These are phyloP conservation scores for Prunus davidiana DNA, from an alignment of 306 rosid genomes.

Conservation along the genomic window DNA sequence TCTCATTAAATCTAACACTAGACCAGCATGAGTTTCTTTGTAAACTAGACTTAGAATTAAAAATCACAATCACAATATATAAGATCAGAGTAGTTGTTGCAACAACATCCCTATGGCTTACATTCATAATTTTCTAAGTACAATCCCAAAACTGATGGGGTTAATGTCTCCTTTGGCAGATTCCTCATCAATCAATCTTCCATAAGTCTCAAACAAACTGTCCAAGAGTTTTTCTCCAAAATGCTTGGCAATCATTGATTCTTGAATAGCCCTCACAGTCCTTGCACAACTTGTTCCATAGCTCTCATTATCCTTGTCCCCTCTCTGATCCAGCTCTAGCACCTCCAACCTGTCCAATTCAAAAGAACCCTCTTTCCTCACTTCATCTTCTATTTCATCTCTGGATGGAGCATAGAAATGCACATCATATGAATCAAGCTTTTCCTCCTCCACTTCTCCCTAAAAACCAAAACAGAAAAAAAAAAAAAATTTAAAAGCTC, in stretches of 20 bases:
- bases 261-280: conserved; percentile 86
- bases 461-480: not conserved
- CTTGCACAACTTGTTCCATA: conserved; percentile 58
- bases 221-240: conserved; percentile 76
- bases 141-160: conserved; percentile 56
- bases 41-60: no score
- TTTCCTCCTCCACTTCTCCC: conserved; percentile 71
- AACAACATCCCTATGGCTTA: no score
- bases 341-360: conserved; percentile 57
- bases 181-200: conserved; percentile 58
- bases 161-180: conserved; percentile 50
- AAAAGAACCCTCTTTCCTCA: conserved; percentile 69
- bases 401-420: conserved; percentile 90
- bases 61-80: no score
- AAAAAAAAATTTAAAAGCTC: not conserved
- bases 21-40: no score
- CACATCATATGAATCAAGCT: conserved; percentile 75
- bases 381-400: conserved; percentile 71
- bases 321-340: conserved; percentile 44
- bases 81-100: no score
- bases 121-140: conserved; percentile 46
- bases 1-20: no score
- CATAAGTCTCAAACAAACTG: conserved; percentile 54
- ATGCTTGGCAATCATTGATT: conserved; percentile 69
- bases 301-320: conserved; percentile 35